Evolutionary conservation across 768 basidiomycete species (phyloP).

Genomic region (Serendipita sp.): DNA sequence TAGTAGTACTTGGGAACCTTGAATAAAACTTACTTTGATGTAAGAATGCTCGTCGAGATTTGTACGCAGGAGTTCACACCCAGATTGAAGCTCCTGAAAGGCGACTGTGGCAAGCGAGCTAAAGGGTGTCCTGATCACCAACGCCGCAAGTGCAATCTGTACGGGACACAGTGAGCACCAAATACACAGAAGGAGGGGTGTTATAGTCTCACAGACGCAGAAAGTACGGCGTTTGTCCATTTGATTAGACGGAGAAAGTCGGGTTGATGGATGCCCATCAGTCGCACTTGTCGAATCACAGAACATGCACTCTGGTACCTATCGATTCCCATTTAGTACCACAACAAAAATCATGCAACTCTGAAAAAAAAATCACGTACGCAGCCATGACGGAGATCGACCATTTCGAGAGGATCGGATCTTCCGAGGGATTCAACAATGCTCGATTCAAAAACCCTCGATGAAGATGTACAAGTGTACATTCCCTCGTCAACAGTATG

Average conservation of each 20-base stretch:
- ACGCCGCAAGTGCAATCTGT: not conserved
- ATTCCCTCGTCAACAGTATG: not conserved
- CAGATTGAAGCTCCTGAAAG: not conserved
- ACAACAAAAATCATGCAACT: not conserved
- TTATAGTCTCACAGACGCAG: not conserved
- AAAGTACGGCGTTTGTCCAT: not conserved
- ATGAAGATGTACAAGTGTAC: slow-evolving; percentile 2
- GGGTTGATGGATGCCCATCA: not conserved
- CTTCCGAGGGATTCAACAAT: not conserved
- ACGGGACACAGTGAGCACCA: not conserved
- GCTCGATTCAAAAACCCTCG: not conserved
- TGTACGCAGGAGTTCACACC: not conserved
- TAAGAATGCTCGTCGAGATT: too few relatives aligned
- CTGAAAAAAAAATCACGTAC: not conserved
- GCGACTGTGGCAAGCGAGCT: not conserved
- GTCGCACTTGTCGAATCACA: not conserved
- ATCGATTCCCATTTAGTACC: not conserved
- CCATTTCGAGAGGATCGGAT: not conserved
- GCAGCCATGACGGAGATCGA: slow-evolving; percentile 3
- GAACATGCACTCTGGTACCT: slow-evolving; percentile 1
- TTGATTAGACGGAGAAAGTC: not conserved
- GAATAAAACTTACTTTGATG: too few relatives aligned
- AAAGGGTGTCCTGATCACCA: not conserved
- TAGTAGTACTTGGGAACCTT: too few relatives aligned
- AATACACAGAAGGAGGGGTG: not conserved